These are phyloP conservation scores for Silene conica DNA, from an alignment of 148 eudicot genomes.

Conservation along the genomic window DNA sequence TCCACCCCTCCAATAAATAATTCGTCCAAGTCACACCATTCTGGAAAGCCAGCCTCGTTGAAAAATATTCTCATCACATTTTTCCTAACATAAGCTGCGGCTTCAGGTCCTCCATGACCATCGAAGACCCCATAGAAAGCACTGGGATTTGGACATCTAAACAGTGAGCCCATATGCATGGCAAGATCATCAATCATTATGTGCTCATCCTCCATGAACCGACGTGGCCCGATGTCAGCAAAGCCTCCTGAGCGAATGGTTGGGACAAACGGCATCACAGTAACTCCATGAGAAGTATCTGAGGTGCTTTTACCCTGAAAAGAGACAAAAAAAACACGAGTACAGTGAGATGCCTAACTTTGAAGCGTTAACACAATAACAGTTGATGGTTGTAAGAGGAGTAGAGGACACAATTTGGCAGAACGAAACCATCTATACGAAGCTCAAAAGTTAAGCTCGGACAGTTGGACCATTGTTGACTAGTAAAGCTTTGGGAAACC, in stretches of 20 bases:
- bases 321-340: background rate
- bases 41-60: conserved; percentile 51
- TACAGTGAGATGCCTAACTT: background rate
- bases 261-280: conserved; percentile 47
- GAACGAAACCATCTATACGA: background rate
- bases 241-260: conserved; percentile 72
- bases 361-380: background rate
- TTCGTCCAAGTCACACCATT: conserved; percentile 45
- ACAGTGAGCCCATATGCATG: conserved; percentile 45
- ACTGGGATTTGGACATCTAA: conserved; percentile 58
- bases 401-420: background rate
- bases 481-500: background rate
- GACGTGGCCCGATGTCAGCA: conserved; percentile 74
- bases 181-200: conserved; percentile 71
- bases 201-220: conserved; percentile 84
- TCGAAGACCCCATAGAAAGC: conserved; percentile 89
- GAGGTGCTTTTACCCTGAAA: conserved; percentile 49
- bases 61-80: conserved; percentile 52
- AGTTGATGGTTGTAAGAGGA: no score
- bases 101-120: conserved; percentile 91
- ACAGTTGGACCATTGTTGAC: background rate
- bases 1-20: conserved; percentile 51
- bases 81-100: conserved; percentile 56
- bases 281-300: conserved; percentile 28
- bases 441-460: background rate